A percentile compares a stretch with the other conserved stretches of the same genome.
Evolutionary conservation across 352 stramenopile species (phyloP).

Genomic region (Pythium aquatile): DNA sequence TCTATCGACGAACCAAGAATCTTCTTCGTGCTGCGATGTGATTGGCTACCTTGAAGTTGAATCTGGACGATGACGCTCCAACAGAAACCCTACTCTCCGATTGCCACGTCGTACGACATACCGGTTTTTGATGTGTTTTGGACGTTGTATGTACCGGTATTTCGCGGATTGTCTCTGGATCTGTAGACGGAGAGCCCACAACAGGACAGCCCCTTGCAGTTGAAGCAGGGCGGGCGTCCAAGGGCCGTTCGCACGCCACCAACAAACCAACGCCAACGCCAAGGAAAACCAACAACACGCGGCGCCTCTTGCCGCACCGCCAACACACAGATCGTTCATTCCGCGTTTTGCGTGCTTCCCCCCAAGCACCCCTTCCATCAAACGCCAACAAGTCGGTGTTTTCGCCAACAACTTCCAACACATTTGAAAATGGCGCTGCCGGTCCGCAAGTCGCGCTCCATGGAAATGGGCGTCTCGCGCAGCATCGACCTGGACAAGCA

Average conservation of each 20-base stretch:
- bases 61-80: conserved; percentile 21
- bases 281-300: conserved; percentile 7
- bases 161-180: background rate
- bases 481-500: conserved; percentile 54
- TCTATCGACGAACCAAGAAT: conserved; percentile 10
- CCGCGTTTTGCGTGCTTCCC: conserved; percentile 19
- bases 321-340: conserved; percentile 14
- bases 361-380: background rate
- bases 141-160: conserved; percentile 24
- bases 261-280: conserved; percentile 12
- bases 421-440: conserved; percentile 30
- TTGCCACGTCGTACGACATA: conserved; percentile 1
- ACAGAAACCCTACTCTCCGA: conserved; percentile 17
- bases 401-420: background rate
- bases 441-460: conserved; percentile 51
- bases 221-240: conserved; percentile 3
- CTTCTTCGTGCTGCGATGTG: conserved; percentile 6
- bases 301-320: conserved; percentile 5
- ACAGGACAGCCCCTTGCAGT: conserved; percentile 2
- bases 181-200: conserved; percentile 22
- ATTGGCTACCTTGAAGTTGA: conserved; percentile 26
- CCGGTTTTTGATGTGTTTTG: conserved; percentile 10
- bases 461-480: conserved; percentile 55
- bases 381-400: background rate
- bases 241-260: conserved; percentile 3